Evolutionary conservation across 257 asterid species (phyloP).

Genomic region (Parsonsia alboflavescens): DNA sequence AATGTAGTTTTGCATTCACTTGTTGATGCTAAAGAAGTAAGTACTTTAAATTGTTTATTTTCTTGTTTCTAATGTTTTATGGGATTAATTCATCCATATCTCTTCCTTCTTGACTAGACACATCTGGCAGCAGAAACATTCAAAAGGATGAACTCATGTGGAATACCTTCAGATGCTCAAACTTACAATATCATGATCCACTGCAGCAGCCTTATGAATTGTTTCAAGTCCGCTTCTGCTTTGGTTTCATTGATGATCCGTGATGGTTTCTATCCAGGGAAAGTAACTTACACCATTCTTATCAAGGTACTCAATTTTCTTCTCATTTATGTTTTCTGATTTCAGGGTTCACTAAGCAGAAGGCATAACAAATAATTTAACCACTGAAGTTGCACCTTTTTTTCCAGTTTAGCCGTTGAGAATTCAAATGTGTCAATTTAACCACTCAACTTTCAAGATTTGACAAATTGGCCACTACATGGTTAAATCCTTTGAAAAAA

Average conservation of each 20-base stretch:
- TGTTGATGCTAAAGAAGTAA: conserved; percentile 70
- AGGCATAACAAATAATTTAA: no score
- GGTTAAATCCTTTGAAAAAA: no score
- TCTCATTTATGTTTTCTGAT: neutral
- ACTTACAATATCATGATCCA: conserved; percentile 66
- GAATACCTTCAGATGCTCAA: conserved; percentile 46
- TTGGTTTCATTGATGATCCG: conserved; percentile 72
- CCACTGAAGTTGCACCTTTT: no score
- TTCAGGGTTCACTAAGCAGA: neutral
- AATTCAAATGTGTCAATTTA: no score
- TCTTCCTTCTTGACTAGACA: conserved; percentile 34
- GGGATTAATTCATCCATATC: neutral
- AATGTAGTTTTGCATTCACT: conserved; percentile 69
- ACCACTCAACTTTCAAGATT: no score
- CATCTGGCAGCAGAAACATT: conserved; percentile 51
- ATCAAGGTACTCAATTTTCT: conserved; percentile 50
- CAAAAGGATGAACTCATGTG: conserved; percentile 54
- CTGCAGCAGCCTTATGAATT: conserved; percentile 49
- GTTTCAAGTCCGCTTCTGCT: conserved; percentile 64
- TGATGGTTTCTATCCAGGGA: conserved; percentile 44
- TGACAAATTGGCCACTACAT: no score
- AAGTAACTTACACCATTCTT: conserved; percentile 50
- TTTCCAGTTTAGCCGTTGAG: no score
- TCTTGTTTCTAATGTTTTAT: conserved; percentile 16
- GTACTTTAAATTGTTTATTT: conserved; percentile 22